phyloP scores from a whole-genome alignment of 768 basidiomycete genomes.

The Lentinula raphanica region DNA sequence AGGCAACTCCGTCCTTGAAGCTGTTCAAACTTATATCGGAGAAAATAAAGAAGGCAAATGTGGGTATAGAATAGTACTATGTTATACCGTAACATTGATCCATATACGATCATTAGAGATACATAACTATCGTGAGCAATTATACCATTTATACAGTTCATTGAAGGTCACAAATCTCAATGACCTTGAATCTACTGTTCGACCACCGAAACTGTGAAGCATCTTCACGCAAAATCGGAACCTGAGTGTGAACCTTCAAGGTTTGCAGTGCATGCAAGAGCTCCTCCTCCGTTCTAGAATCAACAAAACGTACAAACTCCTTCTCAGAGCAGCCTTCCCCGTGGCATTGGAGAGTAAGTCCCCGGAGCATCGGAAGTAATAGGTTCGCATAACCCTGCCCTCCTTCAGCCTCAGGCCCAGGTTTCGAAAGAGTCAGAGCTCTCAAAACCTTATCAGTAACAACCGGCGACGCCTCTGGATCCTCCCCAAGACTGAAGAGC shows the following conservation, averaged over 20 bases:
- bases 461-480: slow-evolving; percentile 24
- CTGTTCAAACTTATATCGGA: slow-evolving; percentile 59
- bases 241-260: slow-evolving; percentile 26
- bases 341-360: slow-evolving; percentile 27
- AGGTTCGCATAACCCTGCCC: background rate
- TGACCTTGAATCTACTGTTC: background rate
- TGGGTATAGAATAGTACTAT: background rate
- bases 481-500: slow-evolving; percentile 28
- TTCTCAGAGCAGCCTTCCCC: slow-evolving; percentile 25
- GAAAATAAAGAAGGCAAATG: background rate
- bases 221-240: background rate
- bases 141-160: too few species aligned
- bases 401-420: too few species aligned
- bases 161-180: background rate
- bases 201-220: background rate
- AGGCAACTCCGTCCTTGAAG: slow-evolving; percentile 60
- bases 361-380: slow-evolving; percentile 22
- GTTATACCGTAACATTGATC: too few species aligned
- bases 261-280: slow-evolving; percentile 15
- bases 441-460: slow-evolving; percentile 31
- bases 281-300: slow-evolving; percentile 20
- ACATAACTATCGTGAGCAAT: too few species aligned
- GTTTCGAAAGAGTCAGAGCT: slow-evolving; percentile 14
- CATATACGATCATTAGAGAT: too few species aligned
- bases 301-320: slow-evolving; percentile 24